These are phyloP conservation scores for Teratosphaeria destructans DNA, from an alignment of 2,329 filamentous ascomycete genomes.

Conservation along the genomic window DNA sequence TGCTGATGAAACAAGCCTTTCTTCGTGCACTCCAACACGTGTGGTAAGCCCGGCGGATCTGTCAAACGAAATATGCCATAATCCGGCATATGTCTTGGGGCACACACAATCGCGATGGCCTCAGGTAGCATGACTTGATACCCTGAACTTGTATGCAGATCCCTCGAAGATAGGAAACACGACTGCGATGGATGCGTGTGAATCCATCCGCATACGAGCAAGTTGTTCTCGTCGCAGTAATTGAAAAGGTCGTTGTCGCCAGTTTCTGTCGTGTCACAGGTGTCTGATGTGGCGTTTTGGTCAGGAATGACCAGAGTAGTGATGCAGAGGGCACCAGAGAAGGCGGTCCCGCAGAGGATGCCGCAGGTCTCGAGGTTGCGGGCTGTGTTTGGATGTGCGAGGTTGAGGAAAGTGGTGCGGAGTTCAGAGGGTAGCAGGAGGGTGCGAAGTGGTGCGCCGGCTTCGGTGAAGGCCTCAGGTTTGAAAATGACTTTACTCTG, in stretches of 20 bases:
- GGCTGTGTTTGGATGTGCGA: conserved; percentile 66
- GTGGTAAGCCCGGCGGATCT: conserved; percentile 77
- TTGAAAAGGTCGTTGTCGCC: conserved; percentile 61
- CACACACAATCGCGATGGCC: conserved; percentile 93
- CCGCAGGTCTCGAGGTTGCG: conserved; percentile 88
- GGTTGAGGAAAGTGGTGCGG: conserved; percentile 60
- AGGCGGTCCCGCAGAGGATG: conserved; percentile 79
- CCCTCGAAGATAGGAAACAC: conserved; percentile 93
- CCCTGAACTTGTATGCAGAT: conserved; percentile 84
- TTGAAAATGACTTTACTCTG: conserved; percentile 62
- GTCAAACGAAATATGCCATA: conserved; percentile 87
- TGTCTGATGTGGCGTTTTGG: conserved; percentile 81
- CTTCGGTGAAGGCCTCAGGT: conserved; percentile 80
- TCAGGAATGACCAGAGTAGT: conserved; percentile 81
- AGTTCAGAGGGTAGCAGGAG: conserved; percentile 75
- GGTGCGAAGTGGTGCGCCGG: conserved; percentile 73
- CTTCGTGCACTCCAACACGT: conserved; percentile 70
- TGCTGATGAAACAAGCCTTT: conserved; percentile 78
- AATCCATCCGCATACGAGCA: conserved; percentile 91
- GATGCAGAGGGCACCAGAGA: conserved; percentile 90
- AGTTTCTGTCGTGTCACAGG: conserved; percentile 89
- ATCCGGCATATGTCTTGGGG: conserved; percentile 68
- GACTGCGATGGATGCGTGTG: conserved; percentile 95
- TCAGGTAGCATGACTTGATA: conserved; percentile 96
- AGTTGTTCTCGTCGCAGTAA: conserved; percentile 72